Base-by-base conservation (phyloP, 2,329 filamentous ascomycete genomes). In the Epichloe typhina region DNA sequence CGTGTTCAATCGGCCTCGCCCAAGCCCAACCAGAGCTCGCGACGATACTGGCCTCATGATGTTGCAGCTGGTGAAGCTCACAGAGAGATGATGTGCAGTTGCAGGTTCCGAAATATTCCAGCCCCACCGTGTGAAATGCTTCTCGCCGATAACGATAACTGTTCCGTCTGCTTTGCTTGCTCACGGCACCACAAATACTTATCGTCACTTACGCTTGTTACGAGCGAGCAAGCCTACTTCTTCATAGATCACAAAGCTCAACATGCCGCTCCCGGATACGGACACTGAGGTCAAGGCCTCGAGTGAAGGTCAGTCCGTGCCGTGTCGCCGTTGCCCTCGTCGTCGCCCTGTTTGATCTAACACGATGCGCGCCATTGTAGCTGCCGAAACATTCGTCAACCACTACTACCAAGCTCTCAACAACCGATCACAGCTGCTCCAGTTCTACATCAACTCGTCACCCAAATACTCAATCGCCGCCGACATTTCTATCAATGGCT, bases 401-500 rank as follows among this genome's bases (percentile, higher is more conserved):
- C 73, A 77, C 55, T 95, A 85, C 72, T 95, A 95, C 69, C 72
- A 76, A 31, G 76, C 84, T n/a, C 72, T 94, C 48, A 81, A 84
- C 66, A 76, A 73, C 52, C 74, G 88, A 40, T 62, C 75, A 35
- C 68, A 70, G 7, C 75, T 95, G 13, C 63, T 76, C 17, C 69
- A 71, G n/a, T 94, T 83, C 73, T 95, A 95, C 72, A 70, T 82
- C 56, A 77, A 79, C 62, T 67, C 73, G 47, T 77, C 76, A 23
- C 58, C 73, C 11, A 69, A 73, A 53, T 77, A 80, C 55, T 61
- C 64, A 12, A 69, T 76, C n/a, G 71, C 73, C 36, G 75, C 86
- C 48, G 80, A 82, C 62, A 89, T 95, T 60, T 78, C 81, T 59
- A 83, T 89, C 73, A 95, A 95, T 69, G 88, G 89, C 59, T 81